Evolutionary conservation across 2,329 filamentous ascomycete genomes (phyloP).

Genomic region (Clathrospora elynae): DNA sequence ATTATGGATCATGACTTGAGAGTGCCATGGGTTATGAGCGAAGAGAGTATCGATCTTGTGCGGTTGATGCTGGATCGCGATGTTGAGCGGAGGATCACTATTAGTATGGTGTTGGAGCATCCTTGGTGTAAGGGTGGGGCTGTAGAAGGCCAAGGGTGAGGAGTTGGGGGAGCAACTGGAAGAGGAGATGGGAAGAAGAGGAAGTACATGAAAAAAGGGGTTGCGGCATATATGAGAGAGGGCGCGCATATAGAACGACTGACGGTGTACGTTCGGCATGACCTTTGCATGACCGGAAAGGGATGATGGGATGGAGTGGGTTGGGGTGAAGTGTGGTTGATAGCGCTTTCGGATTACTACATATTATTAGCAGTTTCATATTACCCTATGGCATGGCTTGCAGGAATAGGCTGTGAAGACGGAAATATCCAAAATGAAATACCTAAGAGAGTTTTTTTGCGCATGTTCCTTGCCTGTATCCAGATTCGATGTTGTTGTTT

Average conservation of each 20-base stretch:
- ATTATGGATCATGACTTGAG: constrained; percentile 97
- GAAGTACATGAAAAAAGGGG: neutral
- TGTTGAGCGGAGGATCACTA: constrained; percentile 80
- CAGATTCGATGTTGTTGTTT: too few species aligned
- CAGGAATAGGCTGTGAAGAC: too few species aligned
- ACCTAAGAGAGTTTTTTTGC: too few species aligned
- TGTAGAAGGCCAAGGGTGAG: constrained; percentile 3
- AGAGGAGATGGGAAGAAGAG: neutral
- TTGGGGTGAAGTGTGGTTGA: neutral
- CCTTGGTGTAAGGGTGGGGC: constrained; percentile 67
- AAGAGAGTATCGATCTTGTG: constrained; percentile 90
- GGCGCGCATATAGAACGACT: constrained; percentile 8
- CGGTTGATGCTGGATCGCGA: constrained; percentile 91
- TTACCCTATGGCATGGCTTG: too few species aligned
- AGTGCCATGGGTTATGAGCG: constrained; percentile 85
- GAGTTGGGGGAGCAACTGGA: neutral
- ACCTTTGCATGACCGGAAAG: constrained; percentile 3
- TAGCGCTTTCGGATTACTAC: neutral
- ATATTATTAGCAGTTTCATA: neutral
- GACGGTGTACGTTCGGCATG: too few species aligned
- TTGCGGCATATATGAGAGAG: neutral
- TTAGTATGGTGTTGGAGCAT: constrained; percentile 84
- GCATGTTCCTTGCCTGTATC: too few species aligned
- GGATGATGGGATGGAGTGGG: neutral
- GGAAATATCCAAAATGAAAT: too few species aligned